Evolutionary conservation across 148 eudicot genomes (phyloP), one percentile per base, ranked within the genome.

Genomic region (Vaccinium vitisidaea): DNA sequence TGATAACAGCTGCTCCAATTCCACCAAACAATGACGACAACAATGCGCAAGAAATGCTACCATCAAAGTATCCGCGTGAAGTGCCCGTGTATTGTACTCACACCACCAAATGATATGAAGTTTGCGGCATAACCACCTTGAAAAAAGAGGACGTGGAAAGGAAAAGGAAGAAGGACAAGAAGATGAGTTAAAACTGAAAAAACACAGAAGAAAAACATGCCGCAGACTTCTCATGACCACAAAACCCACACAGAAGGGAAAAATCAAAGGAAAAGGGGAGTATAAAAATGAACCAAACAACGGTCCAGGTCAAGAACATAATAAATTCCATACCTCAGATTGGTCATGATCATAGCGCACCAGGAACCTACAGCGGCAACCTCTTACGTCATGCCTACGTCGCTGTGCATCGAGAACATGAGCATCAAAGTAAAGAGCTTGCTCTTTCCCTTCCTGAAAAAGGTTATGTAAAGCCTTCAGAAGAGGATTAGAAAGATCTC

Each of bases 261-360:
- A 65, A 55, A 11, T 1, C 0, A 69, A 69, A 69, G 39, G 8
- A 27, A 30, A 69, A 39, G 39, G 30, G 39, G 74, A 69, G 8
- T 36, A 30, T 4, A 58, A 27, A 77, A 55, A 13, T 67, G 30
- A 71, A 80, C 48, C 8, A 39, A 30, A 27, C 30, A 69, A 13
- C 0, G 18, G 18, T 69, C 8, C 43, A 69, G 74, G 39, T 69
- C 49, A 23, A 21, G 69, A 25, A 50, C 5, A 48, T 2, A 63
- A 36, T 69, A 7, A 67, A 73, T 43, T 61, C 50, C 50, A 77
- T 92, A 97, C 99, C 98, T 97, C 99, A 85, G 98, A 90, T 74
- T 92, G 98, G 89, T 97, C 99, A 90, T 97, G 98, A 90, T 95
- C 99, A 87, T 93, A 97, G 54, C 99, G 98, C 84, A 97, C 99